These are phyloP conservation scores for Chlorella sp. DNA, from an alignment of 139 green algal genomes.

Conservation along the genomic window DNA sequence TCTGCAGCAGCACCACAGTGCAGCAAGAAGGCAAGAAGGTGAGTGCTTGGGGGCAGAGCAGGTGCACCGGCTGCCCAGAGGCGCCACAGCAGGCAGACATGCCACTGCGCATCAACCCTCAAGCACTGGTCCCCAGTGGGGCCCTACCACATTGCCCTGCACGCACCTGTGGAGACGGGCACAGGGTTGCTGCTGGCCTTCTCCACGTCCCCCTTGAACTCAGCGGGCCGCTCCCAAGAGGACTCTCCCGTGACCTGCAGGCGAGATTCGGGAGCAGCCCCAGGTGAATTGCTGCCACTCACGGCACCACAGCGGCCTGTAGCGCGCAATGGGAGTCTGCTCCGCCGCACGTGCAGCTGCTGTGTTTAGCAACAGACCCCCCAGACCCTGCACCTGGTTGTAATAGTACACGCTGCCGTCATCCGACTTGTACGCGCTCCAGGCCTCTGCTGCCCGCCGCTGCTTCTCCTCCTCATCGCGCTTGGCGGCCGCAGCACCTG, in stretches of 20 bases:
- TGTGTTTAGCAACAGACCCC: no score
- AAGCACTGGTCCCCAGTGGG: no score
- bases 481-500: background rate
- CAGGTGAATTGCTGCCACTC: no score
- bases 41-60: background rate
- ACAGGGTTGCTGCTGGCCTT: conserved; percentile 26
- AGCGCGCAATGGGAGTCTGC: no score
- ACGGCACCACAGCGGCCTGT: no score
- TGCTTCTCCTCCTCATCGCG: conserved; percentile 31
- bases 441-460: conserved; percentile 39
- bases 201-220: conserved; percentile 56
- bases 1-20: no score
- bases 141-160: no score
- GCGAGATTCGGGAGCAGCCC: no score
- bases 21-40: background rate
- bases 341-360: no score
- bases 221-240: conserved; percentile 61
- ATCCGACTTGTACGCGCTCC: conserved; percentile 70
- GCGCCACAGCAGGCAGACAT: no score
- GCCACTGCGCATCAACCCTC: no score
- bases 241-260: conserved; percentile 56
- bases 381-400: conserved; percentile 56
- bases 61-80: background rate
- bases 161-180: conserved; percentile 33
- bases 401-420: conserved; percentile 80